Evolutionary conservation across 768 basidiomycete genomes (phyloP).

Genomic region (Phaffia tasmanica): DNA sequence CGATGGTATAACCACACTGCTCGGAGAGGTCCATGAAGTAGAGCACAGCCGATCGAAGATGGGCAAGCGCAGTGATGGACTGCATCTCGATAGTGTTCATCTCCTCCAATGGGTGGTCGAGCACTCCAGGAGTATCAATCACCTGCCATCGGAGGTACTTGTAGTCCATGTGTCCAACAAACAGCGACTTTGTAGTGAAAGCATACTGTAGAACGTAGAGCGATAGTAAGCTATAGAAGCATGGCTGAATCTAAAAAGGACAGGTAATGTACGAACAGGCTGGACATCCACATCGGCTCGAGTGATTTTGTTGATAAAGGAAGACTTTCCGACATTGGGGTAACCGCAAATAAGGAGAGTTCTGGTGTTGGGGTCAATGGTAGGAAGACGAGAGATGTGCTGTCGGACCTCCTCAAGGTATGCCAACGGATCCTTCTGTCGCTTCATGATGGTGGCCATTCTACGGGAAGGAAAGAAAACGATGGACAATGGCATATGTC

Average conservation of each 20-base stretch:
- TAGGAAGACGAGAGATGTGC: constrained; percentile 94
- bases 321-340: constrained; percentile 98
- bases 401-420: constrained; percentile 99
- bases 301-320: constrained; percentile 99
- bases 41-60: constrained; percentile 81
- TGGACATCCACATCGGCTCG: constrained; percentile 98
- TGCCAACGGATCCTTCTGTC: constrained; percentile 95
- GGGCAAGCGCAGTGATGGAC: constrained; percentile 93
- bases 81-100: constrained; percentile 99
- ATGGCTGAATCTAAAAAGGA: background rate
- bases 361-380: constrained; percentile 95
- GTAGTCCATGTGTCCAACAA: constrained; percentile 97
- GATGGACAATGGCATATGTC: background rate
- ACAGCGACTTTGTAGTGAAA: constrained; percentile 96
- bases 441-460: constrained; percentile 97
- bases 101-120: constrained; percentile 96
- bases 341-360: constrained; percentile 97
- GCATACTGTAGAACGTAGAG: constrained; percentile 49
- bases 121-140: constrained; percentile 94
- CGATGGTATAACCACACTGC: constrained; percentile 94
- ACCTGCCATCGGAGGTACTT: constrained; percentile 99
- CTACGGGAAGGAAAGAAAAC: constrained; percentile 38
- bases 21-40: constrained; percentile 99
- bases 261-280: constrained; percentile 43
- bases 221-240: background rate